Percentiles rank a stretch among this genome's conserved stretches.
Evolutionary conservation across 1,284 basidiomycete species (phyloP).

Genomic region (Tilletia indica): DNA sequence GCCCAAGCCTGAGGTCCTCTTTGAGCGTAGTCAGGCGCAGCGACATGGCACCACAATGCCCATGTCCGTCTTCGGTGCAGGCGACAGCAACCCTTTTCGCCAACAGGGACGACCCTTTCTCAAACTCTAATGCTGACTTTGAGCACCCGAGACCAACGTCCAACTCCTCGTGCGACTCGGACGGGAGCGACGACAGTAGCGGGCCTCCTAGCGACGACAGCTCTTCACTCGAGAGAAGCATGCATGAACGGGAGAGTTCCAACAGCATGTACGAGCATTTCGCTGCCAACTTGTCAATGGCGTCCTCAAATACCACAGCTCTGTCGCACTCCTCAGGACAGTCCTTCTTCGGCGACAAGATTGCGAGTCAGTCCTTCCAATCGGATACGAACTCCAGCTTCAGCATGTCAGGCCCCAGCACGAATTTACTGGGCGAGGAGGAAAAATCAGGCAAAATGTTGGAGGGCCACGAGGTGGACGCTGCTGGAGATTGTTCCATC

Average conservation of each 20-base stretch:
- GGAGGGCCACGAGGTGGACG: neutral
- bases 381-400: conserved; percentile 6
- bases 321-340: conserved; percentile 16
- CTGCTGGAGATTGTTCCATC: no score
- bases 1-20: conserved; percentile 31
- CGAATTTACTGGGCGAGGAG: neutral
- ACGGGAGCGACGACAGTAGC: neutral
- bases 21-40: neutral
- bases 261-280: conserved; percentile 15
- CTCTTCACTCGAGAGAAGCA: neutral
- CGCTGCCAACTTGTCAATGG: conserved; percentile 14
- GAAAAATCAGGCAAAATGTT: neutral
- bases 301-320: conserved; percentile 12
- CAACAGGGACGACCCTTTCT: neutral
- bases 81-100: neutral
- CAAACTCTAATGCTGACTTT: neutral
- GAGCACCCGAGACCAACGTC: conserved; percentile 1
- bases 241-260: neutral
- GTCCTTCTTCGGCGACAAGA: conserved; percentile 15
- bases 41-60: neutral
- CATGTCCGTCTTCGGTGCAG: neutral
- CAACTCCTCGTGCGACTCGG: conserved; percentile 1
- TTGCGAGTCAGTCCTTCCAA: conserved; percentile 12
- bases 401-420: neutral
- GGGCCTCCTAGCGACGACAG: conserved; percentile 12